Conservation (phyloP, 176 grass and related monocot genomes). For the Zizania latifolia region DNA sequence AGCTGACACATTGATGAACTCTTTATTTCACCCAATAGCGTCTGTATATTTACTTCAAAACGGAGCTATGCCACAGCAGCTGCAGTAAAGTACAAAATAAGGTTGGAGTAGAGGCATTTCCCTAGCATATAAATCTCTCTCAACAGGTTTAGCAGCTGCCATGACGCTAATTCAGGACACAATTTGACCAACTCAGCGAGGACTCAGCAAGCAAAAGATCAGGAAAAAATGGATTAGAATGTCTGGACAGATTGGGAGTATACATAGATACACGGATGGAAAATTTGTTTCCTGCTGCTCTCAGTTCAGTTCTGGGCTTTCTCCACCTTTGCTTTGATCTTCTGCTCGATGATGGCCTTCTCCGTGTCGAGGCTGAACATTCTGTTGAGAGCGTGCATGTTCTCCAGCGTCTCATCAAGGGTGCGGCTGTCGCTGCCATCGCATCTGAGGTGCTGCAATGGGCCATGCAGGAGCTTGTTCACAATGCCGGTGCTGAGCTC, state of each 20-base stretch:
- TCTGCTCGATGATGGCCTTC: constrained; percentile 71
- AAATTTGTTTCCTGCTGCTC: not conserved
- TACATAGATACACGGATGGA: constrained; percentile 38
- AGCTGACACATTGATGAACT: no score
- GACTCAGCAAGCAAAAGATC: constrained; percentile 20
- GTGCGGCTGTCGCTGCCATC: constrained; percentile 75
- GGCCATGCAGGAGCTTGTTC: constrained; percentile 85
- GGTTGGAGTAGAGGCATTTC: no score
- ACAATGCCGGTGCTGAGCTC: constrained; percentile 73
- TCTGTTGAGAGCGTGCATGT: constrained; percentile 81
- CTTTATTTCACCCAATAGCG: no score
- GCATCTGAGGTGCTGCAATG: constrained; percentile 80
- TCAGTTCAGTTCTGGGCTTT: constrained; percentile 63
- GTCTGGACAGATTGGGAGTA: constrained; percentile 22
- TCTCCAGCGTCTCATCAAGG: constrained; percentile 70
- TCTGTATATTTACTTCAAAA: no score
- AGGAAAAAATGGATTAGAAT: constrained; percentile 35
- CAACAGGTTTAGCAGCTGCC: constrained; percentile 24
- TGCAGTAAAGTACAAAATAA: no score
- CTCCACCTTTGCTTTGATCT: constrained; percentile 93
- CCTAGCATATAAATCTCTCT: no score
- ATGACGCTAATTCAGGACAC: constrained; percentile 31
- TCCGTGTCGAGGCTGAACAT: constrained; percentile 83
- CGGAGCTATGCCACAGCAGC: no score
- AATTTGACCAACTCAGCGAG: constrained; percentile 26